Conservation (phyloP, 148 eudicot species). For the Heliamphora exappendiculata region DNA sequence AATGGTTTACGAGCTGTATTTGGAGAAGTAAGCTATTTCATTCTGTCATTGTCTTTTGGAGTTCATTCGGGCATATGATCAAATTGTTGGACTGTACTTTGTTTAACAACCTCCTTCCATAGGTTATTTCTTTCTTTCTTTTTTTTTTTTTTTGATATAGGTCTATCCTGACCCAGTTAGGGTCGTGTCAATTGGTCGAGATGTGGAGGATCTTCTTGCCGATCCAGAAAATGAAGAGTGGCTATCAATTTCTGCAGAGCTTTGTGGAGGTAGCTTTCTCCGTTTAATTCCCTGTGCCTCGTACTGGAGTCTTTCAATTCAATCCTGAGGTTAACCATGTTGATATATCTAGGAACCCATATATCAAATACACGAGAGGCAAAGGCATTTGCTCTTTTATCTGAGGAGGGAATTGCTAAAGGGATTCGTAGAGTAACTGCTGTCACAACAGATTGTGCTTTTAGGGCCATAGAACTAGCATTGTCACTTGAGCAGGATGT, state of each 20-base stretch:
- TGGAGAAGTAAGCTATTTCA: slow-evolving; percentile 66
- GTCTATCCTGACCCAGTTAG: slow-evolving; percentile 98
- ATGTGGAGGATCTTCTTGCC: slow-evolving; percentile 74
- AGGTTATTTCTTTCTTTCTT: neutral
- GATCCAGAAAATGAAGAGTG: slow-evolving; percentile 77
- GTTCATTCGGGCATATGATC: neutral
- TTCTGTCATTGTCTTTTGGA: neutral
- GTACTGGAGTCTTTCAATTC: neutral
- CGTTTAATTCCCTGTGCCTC: neutral
- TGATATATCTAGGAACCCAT: slow-evolving; percentile 64
- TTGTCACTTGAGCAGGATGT: slow-evolving; percentile 70
- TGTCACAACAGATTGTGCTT: slow-evolving; percentile 71
- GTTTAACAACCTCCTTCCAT: neutral
- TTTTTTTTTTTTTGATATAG: slow-evolving; percentile 34
- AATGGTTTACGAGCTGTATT: slow-evolving; percentile 94
- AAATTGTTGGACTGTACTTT: neutral
- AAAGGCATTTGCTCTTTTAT: slow-evolving; percentile 77
- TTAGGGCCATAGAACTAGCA: slow-evolving; percentile 56
- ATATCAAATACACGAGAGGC: slow-evolving; percentile 91
- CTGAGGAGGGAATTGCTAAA: slow-evolving; percentile 94
- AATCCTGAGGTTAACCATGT: neutral
- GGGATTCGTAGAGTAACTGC: slow-evolving; percentile 96
- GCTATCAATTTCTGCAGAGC: slow-evolving; percentile 74
- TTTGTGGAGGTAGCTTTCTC: slow-evolving; percentile 77
- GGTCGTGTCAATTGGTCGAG: slow-evolving; percentile 76